These are phyloP conservation scores for Trichoderma brevicompactum DNA, from an alignment of 2,329 filamentous ascomycete genomes.

Conservation along the genomic window DNA sequence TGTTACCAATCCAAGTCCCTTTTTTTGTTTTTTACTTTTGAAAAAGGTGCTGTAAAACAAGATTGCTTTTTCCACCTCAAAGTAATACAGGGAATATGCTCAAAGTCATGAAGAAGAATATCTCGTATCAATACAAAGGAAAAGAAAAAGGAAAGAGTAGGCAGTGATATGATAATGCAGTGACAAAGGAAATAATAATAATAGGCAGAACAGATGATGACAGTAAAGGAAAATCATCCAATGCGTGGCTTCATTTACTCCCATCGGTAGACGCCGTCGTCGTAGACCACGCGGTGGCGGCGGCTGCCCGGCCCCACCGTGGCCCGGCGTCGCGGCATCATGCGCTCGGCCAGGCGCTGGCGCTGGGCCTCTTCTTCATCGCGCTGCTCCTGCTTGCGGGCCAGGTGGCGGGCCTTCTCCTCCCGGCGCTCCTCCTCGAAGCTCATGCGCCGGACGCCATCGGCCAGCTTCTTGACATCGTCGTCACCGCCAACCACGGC, in stretches of 20 bases:
- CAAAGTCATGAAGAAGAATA: background rate
- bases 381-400: slow-evolving; percentile 37
- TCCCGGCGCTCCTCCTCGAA: slow-evolving; percentile 42
- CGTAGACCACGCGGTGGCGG: slow-evolving; percentile 44
- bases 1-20: slow-evolving; percentile 3
- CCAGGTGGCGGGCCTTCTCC: slow-evolving; percentile 37
- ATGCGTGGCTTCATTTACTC: slow-evolving; percentile 40
- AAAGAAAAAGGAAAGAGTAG: background rate
- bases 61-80: slow-evolving; percentile 6
- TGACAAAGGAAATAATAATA: background rate
- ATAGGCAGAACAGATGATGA: background rate
- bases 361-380: slow-evolving; percentile 41
- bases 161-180: background rate
- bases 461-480: slow-evolving; percentile 45
- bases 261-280: slow-evolving; percentile 47
- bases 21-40: slow-evolving; percentile 14
- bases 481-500: slow-evolving; percentile 28
- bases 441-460: slow-evolving; percentile 41
- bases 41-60: background rate
- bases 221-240: background rate
- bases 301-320: slow-evolving; percentile 45
- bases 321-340: slow-evolving; percentile 45
- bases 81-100: slow-evolving; percentile 13
- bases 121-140: slow-evolving; percentile 23
- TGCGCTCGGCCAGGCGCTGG: slow-evolving; percentile 47